Evolutionary conservation across 306 rosid species (phyloP), one percentile per base, ranked within the genome.

Genomic region (Pyrus betulifolia): DNA sequence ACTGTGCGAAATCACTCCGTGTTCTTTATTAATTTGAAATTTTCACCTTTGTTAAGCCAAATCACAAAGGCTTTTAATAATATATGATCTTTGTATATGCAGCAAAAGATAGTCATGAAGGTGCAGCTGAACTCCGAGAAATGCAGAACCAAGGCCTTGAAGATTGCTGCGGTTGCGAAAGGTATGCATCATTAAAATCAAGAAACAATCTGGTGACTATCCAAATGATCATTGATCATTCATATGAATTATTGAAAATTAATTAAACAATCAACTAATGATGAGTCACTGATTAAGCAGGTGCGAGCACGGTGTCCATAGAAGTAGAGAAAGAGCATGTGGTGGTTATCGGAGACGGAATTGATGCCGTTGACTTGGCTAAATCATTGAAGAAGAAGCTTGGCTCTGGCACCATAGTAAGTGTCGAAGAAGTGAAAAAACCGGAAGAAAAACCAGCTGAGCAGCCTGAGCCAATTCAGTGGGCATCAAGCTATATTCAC

Each of bases 291-390:
- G 19, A 61, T 27, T 61, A 27, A 27, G 67, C 38, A 61, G 67
- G 82, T 71, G 88, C 74, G 75, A 87, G 4, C 72, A 79, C 81
- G 8, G 86, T 84, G 66, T 46, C 76, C 18, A 1, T 87, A 19
- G 57, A 71, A 30, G 83, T 83, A 0, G 52, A 59, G 68, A 70
- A 70, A 70, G 86, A 75, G 60, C 40, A 49, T 45, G 35, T 87
- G 82, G 83, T 8, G 61, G 86, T 82, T 52, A 57, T 28, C 4
- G 85, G 85, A 22, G 78, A 77, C 0, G 61, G 10, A 3, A 42
- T 77, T 0, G 86, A 84, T 40, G 25, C 86, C 0, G 69, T 25
- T 15, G 5, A 68, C 55, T 17, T 84, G 84, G 69, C 79, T 23
- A 6, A 55, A 27, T 57, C 64, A 15, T 25, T 18, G 70, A 22